Conservation (phyloP, 2,329 filamentous ascomycete species). For the Dothideomycetes sp. region DNA sequence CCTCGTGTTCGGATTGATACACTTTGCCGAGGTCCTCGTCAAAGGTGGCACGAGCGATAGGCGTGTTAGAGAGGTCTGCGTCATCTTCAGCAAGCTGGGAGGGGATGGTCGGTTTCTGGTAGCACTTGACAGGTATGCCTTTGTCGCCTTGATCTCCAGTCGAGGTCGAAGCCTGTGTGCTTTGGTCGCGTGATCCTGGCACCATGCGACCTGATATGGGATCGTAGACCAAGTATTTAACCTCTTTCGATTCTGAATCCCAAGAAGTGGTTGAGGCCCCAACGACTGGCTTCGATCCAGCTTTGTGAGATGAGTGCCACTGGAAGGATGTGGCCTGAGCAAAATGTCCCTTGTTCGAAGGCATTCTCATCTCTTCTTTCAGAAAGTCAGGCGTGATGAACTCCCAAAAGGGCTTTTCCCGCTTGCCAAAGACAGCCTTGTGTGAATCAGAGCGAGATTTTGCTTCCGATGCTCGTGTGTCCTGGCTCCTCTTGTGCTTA, state of each 20-base stretch:
- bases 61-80: not conserved
- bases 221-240: conserved; percentile 27
- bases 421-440: conserved; percentile 34
- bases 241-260: conserved; percentile 24
- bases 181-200: conserved; percentile 14
- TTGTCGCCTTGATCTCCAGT: not conserved
- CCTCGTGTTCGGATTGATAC: conserved; percentile 7
- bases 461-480: not conserved
- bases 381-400: conserved; percentile 12
- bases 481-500: conserved; percentile 1
- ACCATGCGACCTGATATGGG: conserved; percentile 31
- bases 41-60: not conserved
- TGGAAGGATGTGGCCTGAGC: conserved; percentile 11
- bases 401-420: conserved; percentile 28
- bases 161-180: not conserved
- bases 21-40: conserved; percentile 1
- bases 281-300: conserved; percentile 10
- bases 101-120: not conserved
- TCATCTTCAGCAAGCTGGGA: not conserved
- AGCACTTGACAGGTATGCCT: not conserved
- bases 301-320: conserved; percentile 9
- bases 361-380: not conserved
- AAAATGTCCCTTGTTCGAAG: not conserved
- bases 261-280: conserved; percentile 20
- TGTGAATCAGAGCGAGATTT: conserved; percentile 30